These are phyloP conservation scores for Claviceps humidiphila DNA, from an alignment of 2,329 filamentous ascomycete genomes.

Conservation along the genomic window DNA sequence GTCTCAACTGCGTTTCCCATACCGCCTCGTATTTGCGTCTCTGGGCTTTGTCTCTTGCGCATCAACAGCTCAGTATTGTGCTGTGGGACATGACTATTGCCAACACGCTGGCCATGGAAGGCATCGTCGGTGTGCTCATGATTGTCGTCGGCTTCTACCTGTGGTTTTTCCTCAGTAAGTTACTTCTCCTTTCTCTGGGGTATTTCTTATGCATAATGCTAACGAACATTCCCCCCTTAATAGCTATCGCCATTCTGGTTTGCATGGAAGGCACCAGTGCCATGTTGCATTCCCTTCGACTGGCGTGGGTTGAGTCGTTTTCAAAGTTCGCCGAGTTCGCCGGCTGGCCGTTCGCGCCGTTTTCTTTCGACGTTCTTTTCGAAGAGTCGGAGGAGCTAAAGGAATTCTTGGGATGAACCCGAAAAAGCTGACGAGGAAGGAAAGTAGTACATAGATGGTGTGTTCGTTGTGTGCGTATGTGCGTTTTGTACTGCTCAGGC, in stretches of 20 bases:
- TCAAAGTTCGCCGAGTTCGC: slow-evolving; percentile 93
- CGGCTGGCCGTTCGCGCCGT: slow-evolving; percentile 75
- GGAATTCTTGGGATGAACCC: slow-evolving; percentile 35
- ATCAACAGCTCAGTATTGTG: slow-evolving; percentile 93
- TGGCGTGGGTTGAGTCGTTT: slow-evolving; percentile 97
- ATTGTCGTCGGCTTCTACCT: slow-evolving; percentile 72
- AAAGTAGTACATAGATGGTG: not conserved
- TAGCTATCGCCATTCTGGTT: slow-evolving; percentile 53
- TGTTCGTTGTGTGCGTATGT: not conserved
- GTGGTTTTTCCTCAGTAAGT: slow-evolving; percentile 71
- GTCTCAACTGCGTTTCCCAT: slow-evolving; percentile 96
- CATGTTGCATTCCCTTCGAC: slow-evolving; percentile 82
- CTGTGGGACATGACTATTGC: slow-evolving; percentile 93
- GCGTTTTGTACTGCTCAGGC: not conserved
- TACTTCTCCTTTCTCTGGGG: not conserved
- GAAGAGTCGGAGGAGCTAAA: slow-evolving; percentile 64
- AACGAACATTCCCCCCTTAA: slow-evolving; percentile 6
- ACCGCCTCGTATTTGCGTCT: slow-evolving; percentile 97
- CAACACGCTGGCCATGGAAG: slow-evolving; percentile 55
- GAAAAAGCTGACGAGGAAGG: no score
- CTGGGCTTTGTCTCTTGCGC: slow-evolving; percentile 91
- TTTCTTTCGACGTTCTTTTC: slow-evolving; percentile 71
- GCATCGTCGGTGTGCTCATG: slow-evolving; percentile 60
- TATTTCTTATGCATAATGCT: slow-evolving; percentile 8
- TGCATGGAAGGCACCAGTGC: slow-evolving; percentile 94